Evolutionary conservation across 2,329 filamentous ascomycete genomes (phyloP), one percentile per base, ranked within the genome.

Genomic region (Diplodia seriata): DNA sequence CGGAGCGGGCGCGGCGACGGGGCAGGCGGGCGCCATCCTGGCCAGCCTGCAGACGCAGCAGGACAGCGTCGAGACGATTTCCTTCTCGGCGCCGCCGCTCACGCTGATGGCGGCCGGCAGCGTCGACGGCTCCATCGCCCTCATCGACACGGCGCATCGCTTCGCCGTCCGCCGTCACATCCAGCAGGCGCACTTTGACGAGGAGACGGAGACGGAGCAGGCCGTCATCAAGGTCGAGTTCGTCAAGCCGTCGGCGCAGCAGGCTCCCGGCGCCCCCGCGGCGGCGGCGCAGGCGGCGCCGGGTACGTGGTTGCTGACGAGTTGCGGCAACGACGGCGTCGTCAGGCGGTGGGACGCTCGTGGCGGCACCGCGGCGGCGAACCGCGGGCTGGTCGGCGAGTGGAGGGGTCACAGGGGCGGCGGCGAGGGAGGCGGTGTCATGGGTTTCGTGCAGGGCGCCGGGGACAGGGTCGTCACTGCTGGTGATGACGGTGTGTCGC

Each of bases 201-300:
- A 80, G 29, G 76, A 94, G 75, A 91, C 94, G 71, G 67, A 54
- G 12, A 61, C 59, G 12, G 91, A 92, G n/a, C 90, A 91, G 74
- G 90, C 92, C 1, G 92, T 99, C 23, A 94, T 98, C 70, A 94
- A 96, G 80, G 89, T 98, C 4, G 93, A 97, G 69, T 99, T 97
- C 75, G 87, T 97, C 68, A 83, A 84, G 76, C 81, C 72, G 40
- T 72, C 76, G 1, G 14, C 47, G 15, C 23, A 49, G 18, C 43
- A 47, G n/a, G 43, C 12, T 0, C 54, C 69, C 5, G 57, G 43
- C 26, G 26, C 26, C 14, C 53, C 67, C 11, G 50, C 26, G 5
- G n/a, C 20, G 11, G 56, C 8, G 0, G 76, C 77, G 72, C 75
- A 4, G 5, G 74, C 63, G 69, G 73, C 72, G 43, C 56, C 76